Evolutionary conservation across 352 stramenopile genomes (phyloP).

Genomic region (Phytophthora fragariae): DNA sequence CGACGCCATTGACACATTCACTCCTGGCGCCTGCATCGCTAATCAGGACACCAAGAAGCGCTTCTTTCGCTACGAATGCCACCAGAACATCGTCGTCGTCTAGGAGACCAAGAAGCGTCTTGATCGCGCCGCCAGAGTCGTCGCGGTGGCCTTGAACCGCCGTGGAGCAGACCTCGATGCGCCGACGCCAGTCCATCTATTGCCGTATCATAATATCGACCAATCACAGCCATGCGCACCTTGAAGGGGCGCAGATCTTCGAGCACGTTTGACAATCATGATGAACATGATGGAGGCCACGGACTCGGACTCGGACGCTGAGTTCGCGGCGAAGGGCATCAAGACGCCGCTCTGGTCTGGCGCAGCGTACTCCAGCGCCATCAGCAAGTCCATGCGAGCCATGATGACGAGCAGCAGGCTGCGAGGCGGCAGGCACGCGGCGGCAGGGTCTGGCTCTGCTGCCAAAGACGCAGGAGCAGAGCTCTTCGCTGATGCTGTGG

Average conservation of each 20-base stretch:
- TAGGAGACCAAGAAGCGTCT: conserved; percentile 33
- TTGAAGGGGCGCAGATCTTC: conserved; percentile 37
- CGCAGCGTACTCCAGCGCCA: conserved; percentile 47
- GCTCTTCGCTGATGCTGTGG: conserved; percentile 47
- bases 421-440: conserved; percentile 3
- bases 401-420: conserved; percentile 52
- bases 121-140: conserved; percentile 2
- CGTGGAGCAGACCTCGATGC: conserved; percentile 11
- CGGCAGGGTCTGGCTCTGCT: background rate
- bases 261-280: conserved; percentile 14
- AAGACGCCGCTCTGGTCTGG: conserved; percentile 27
- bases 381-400: conserved; percentile 63
- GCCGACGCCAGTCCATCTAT: conserved; percentile 22
- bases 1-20: conserved; percentile 23
- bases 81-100: conserved; percentile 49
- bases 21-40: background rate
- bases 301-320: conserved; percentile 13
- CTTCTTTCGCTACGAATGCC: conserved; percentile 52
- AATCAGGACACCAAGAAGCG: conserved; percentile 31
- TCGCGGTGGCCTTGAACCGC: conserved; percentile 13
- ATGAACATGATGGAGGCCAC: conserved; percentile 39
- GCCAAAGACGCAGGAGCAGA: conserved; percentile 29
- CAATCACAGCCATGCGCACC: conserved; percentile 30
- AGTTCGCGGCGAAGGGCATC: conserved; percentile 10
- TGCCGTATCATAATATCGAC: conserved; percentile 9